Evolutionary conservation across 129 eudicot species (phyloP).

Genomic region (Chrysanthemum seticuspe): DNA sequence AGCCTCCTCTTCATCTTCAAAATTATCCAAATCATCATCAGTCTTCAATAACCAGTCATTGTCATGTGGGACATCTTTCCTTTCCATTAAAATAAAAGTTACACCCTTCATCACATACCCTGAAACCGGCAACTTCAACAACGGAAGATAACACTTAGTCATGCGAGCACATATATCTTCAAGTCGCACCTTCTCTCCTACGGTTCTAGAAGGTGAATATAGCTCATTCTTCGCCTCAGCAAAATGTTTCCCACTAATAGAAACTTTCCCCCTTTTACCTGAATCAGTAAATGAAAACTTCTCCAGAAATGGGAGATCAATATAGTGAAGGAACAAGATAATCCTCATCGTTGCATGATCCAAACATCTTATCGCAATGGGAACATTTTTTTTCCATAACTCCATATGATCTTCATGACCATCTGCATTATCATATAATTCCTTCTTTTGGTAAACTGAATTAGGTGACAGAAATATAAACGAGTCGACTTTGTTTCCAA

Average conservation of each 20-base stretch:
- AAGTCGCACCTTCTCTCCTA: too few species aligned
- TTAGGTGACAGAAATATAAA: neutral
- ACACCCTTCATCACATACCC: neutral
- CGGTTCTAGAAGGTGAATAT: neutral
- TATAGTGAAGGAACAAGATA: neutral
- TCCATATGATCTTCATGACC: neutral
- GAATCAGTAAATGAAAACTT: neutral
- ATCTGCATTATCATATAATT: too few species aligned
- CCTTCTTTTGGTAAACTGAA: neutral
- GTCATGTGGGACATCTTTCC: neutral
- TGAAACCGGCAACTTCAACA: neutral
- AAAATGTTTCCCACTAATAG: too few species aligned
- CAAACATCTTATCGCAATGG: neutral
- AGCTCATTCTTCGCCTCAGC: too few species aligned
- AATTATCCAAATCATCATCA: neutral
- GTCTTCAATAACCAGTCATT: neutral
- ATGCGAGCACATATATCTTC: neutral
- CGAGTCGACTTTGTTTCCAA: neutral
- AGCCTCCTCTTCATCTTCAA: neutral
- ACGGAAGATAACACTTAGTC: neutral
- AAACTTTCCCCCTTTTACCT: neutral
- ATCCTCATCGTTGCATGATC: neutral
- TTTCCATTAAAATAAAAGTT: neutral
- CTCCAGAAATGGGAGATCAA: neutral
- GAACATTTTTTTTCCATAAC: neutral